Conservation (phyloP, 495 filamentous ascomycete species). For the Penicillium canescens region DNA sequence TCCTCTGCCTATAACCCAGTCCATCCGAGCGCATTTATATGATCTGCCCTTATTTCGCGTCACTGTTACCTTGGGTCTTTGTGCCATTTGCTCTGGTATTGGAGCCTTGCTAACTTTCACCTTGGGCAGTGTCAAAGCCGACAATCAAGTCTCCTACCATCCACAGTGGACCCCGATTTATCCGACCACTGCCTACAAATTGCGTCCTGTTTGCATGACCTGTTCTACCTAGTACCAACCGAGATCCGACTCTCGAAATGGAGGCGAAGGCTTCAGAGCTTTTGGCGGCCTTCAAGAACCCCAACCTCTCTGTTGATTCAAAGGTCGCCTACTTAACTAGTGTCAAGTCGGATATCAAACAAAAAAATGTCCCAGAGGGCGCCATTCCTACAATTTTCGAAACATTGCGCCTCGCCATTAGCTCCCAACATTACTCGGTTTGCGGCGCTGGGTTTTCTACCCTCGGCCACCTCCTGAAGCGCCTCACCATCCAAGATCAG, state of each 20-base stretch:
- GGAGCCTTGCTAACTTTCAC: not conserved
- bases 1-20: too few species aligned
- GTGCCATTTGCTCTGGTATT: not conserved
- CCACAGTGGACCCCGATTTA: not conserved
- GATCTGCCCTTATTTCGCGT: too few species aligned
- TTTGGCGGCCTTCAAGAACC: constrained; percentile 63
- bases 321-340: constrained; percentile 69
- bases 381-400: constrained; percentile 74
- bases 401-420: constrained; percentile 64
- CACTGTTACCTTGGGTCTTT: too few species aligned
- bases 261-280: constrained; percentile 56
- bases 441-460: constrained; percentile 79
- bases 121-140: not conserved
- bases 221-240: constrained; percentile 9
- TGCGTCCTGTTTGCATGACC: constrained; percentile 18
- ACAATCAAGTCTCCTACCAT: not conserved
- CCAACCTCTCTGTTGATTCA: constrained; percentile 64
- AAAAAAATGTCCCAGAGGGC: constrained; percentile 77
- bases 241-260: constrained; percentile 28
- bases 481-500: constrained; percentile 78
- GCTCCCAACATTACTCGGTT: constrained; percentile 67
- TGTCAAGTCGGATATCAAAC: constrained; percentile 85
- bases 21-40: too few species aligned
- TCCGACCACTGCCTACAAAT: constrained; percentile 5
- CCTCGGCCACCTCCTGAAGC: constrained; percentile 79